Evolutionary conservation across 2,329 filamentous ascomycete genomes (phyloP).

Genomic region (Penicillium frequentans): DNA sequence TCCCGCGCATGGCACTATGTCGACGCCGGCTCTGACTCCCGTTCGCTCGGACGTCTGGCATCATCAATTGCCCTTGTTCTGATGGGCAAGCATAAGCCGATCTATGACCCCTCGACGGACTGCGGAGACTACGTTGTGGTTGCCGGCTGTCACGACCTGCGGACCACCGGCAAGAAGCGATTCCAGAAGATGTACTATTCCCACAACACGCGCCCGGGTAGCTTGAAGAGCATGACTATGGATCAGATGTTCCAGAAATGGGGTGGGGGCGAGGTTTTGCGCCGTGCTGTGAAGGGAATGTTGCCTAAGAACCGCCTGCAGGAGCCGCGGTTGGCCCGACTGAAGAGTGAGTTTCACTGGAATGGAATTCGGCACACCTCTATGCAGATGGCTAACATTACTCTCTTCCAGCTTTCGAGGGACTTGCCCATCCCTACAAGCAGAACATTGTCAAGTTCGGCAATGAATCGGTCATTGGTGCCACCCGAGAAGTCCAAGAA

Average conservation of each 20-base stretch:
- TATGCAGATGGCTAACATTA: constrained; percentile 9
- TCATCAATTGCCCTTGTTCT: constrained; percentile 81
- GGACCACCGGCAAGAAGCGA: constrained; percentile 88
- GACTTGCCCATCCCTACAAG: constrained; percentile 87
- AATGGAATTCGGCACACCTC: neutral
- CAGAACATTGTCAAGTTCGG: constrained; percentile 76
- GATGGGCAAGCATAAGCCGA: constrained; percentile 99
- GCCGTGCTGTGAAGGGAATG: constrained; percentile 94
- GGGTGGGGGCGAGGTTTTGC: constrained; percentile 86
- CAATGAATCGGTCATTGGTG: constrained; percentile 49
- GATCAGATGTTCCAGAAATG: constrained; percentile 91
- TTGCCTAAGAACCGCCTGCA: constrained; percentile 92
- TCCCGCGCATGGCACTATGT: constrained; percentile 94
- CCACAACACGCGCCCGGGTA: constrained; percentile 87
- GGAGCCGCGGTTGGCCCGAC: constrained; percentile 78
- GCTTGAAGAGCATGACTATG: constrained; percentile 86
- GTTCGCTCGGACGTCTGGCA: constrained; percentile 86
- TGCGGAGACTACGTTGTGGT: constrained; percentile 99
- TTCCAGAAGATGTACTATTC: constrained; percentile 95
- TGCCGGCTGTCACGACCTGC: constrained; percentile 80
- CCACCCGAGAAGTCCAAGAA: constrained; percentile 35
- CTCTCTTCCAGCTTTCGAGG: constrained; percentile 71
- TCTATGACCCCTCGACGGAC: constrained; percentile 94
- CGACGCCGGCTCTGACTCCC: constrained; percentile 67
- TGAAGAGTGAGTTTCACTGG: constrained; percentile 65